Conservation (phyloP, 2,329 filamentous ascomycete species). For the Macrophomina pseudophaseolina region DNA sequence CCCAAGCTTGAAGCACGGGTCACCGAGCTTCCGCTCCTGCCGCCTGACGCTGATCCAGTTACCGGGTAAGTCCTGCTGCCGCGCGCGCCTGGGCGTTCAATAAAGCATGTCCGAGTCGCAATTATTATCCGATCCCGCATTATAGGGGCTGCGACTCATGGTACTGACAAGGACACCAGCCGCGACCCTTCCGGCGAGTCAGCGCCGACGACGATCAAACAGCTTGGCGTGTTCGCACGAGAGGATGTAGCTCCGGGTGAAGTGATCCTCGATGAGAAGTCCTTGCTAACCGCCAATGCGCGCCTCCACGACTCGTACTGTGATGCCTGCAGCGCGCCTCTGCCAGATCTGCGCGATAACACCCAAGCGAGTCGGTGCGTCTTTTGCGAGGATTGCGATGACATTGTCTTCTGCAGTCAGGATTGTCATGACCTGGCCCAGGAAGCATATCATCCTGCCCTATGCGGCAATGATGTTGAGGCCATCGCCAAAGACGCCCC, state of each 20-base stretch:
- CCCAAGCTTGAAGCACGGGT: constrained; percentile 82
- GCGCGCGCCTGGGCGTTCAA: background rate
- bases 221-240: constrained; percentile 89
- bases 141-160: background rate
- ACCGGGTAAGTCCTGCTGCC: constrained; percentile 29
- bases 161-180: constrained; percentile 17
- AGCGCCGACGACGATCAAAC: constrained; percentile 66
- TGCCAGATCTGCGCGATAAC: constrained; percentile 54
- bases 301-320: constrained; percentile 84
- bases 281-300: constrained; percentile 86
- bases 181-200: constrained; percentile 49
- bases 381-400: constrained; percentile 61
- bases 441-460: constrained; percentile 61
- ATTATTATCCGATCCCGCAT: background rate
- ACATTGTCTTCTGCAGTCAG: constrained; percentile 65
- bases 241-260: constrained; percentile 79
- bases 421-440: constrained; percentile 62
- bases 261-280: constrained; percentile 78
- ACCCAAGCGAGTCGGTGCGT: constrained; percentile 39
- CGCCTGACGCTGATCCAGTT: constrained; percentile 4
- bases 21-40: constrained; percentile 74
- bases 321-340: constrained; percentile 81
- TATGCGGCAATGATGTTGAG: constrained; percentile 62
- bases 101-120: constrained; percentile 15
- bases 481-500: constrained; percentile 64